These are phyloP conservation scores for Datisca glomerata DNA, from an alignment of 306 rosid genomes.

Conservation along the genomic window DNA sequence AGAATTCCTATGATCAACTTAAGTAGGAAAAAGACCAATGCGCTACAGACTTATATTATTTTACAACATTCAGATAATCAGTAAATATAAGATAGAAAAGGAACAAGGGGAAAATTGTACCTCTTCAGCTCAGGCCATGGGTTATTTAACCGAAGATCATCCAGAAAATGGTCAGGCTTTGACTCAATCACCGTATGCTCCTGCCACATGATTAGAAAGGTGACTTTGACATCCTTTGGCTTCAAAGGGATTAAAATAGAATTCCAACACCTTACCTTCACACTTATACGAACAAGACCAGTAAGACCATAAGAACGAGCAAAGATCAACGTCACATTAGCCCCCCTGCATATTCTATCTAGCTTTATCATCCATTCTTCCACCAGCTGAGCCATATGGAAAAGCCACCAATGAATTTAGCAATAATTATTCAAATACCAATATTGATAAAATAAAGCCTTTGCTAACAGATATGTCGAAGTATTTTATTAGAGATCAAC, in stretches of 20 bases:
- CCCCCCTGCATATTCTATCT: conserved; percentile 74
- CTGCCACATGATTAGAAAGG: conserved; percentile 31
- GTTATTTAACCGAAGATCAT: conserved; percentile 91
- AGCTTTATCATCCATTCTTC: conserved; percentile 87
- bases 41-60: background rate
- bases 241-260: too few species aligned
- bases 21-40: conserved; percentile 6
- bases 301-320: conserved; percentile 98
- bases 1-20: too few species aligned
- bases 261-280: conserved; percentile 49
- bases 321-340: conserved; percentile 62
- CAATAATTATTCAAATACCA: background rate
- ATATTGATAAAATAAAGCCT: background rate
- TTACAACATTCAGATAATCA: too few species aligned
- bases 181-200: conserved; percentile 93
- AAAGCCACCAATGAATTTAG: background rate
- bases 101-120: conserved; percentile 23
- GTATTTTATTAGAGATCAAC: too few species aligned
- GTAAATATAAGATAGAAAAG: too few species aligned
- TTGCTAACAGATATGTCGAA: too few species aligned
- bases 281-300: conserved; percentile 85
- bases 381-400: conserved; percentile 62
- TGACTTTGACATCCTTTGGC: conserved; percentile 9
- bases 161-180: conserved; percentile 95
- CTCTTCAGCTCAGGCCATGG: conserved; percentile 96